These are phyloP conservation scores for Rhizopus stolonifer DNA, from an alignment of 371 early-diverging fungal species.

Conservation along the genomic window DNA sequence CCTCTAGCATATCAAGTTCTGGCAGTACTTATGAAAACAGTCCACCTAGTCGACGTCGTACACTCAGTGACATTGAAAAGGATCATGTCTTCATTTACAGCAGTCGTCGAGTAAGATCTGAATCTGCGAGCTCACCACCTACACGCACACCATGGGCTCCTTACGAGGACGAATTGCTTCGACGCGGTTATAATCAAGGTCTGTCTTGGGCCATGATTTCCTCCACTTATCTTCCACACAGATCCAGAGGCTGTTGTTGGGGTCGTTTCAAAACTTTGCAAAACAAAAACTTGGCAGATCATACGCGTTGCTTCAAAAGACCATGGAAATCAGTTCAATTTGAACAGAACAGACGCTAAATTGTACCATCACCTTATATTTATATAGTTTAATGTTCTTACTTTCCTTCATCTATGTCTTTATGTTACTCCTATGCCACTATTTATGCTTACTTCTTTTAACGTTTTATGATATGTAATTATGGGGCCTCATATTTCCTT, in stretches of 20 bases:
- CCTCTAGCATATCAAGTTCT: slow-evolving; percentile 20
- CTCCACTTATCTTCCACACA: slow-evolving; percentile 46
- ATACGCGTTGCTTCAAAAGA: slow-evolving; percentile 27
- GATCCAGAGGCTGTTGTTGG: slow-evolving; percentile 55
- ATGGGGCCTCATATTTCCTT: too few species aligned
- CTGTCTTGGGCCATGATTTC: slow-evolving; percentile 53
- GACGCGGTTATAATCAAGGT: slow-evolving; percentile 46
- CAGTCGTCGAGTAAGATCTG: slow-evolving; percentile 22
- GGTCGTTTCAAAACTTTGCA: slow-evolving; percentile 52
- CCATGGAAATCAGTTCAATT: slow-evolving; percentile 30
- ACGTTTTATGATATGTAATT: too few species aligned
- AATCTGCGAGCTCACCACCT: slow-evolving; percentile 20
- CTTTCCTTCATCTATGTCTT: too few species aligned
- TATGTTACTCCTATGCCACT: too few species aligned
- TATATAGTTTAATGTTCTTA: background rate
- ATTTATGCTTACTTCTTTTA: too few species aligned
- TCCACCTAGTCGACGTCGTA: slow-evolving; percentile 10
- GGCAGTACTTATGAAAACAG: slow-evolving; percentile 3
- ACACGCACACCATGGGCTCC: slow-evolving; percentile 54
- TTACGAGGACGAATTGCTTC: slow-evolving; percentile 46
- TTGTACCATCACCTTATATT: background rate
- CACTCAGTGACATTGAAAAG: slow-evolving; percentile 23
- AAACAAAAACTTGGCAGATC: slow-evolving; percentile 29
- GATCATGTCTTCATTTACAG: slow-evolving; percentile 29
- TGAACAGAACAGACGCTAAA: slow-evolving; percentile 6